A percentile compares a stretch with the other conserved stretches of the same genome.
Conservation (phyloP, 345 rosid species). For the Citrus australasica region DNA sequence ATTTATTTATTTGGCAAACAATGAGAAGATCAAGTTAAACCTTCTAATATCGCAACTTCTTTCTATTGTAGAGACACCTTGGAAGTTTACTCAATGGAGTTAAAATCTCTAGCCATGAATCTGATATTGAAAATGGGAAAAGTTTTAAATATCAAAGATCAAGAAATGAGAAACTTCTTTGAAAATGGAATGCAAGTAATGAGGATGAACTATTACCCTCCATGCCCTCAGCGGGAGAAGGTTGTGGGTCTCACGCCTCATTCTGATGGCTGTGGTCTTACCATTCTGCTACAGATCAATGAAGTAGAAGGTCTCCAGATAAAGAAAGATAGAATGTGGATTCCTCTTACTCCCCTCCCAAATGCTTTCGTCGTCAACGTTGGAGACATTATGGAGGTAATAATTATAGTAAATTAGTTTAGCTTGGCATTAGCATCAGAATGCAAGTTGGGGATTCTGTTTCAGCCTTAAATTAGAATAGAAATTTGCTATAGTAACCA, state of each 20-base stretch:
- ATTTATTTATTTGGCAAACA: no score
- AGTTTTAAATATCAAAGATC: constrained; percentile 11
- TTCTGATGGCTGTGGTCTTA: constrained; percentile 14
- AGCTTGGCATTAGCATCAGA: background rate
- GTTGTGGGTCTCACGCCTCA: constrained; percentile 34
- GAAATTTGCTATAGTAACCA: no score
- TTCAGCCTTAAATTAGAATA: no score
- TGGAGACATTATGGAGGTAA: constrained; percentile 27
- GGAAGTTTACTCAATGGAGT: no score
- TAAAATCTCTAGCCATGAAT: no score
- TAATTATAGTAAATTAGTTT: no score
- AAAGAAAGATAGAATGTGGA: no score
- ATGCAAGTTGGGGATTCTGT: background rate
- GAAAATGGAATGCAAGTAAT: constrained; percentile 15
- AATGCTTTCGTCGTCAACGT: constrained; percentile 33
- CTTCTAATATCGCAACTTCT: no score
- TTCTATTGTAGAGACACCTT: no score
- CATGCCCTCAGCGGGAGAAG: constrained; percentile 16
- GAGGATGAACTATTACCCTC: constrained; percentile 20
- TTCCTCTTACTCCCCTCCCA: constrained; percentile 29
- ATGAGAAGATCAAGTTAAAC: no score
- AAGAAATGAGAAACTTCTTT: constrained; percentile 18
- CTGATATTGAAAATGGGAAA: constrained; percentile 7
- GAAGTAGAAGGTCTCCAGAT: no score
- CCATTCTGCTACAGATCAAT: no score